These are phyloP conservation scores for Coriolopsis trogii DNA, from an alignment of 1,284 basidiomycete species.

Conservation along the genomic window DNA sequence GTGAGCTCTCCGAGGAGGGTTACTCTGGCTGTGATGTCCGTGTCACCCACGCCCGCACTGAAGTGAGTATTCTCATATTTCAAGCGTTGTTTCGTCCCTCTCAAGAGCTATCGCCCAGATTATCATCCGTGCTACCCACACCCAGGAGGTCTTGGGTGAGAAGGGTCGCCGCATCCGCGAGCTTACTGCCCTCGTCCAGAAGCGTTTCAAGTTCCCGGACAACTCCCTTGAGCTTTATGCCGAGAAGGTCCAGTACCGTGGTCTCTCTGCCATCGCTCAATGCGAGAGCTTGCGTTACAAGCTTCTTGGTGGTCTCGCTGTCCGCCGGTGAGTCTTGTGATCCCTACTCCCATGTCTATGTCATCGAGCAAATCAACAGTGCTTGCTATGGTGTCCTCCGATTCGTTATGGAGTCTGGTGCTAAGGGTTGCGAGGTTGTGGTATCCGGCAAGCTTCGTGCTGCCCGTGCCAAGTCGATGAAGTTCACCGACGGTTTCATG, in stretches of 20 bases:
- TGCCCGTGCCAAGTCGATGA: conserved; percentile 99
- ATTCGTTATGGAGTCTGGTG: conserved; percentile 99
- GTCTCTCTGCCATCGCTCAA: conserved; percentile 98
- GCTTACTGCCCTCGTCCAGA: conserved; percentile 97
- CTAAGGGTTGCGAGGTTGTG: conserved; percentile 99
- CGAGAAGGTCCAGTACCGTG: conserved; percentile 99
- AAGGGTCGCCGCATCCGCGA: conserved; percentile 99
- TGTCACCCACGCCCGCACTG: conserved; percentile 98
- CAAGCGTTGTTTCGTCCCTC: background rate
- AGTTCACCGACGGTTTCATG: conserved; percentile 99
- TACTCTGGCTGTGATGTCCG: conserved; percentile 99
- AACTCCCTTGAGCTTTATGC: conserved; percentile 99
- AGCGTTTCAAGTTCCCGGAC: conserved; percentile 99
- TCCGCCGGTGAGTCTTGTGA: conserved; percentile 76
- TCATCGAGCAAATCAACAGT: conserved; percentile 44
- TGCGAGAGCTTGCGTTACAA: conserved; percentile 99
- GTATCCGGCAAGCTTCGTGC: conserved; percentile 99
- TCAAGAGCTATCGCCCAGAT: conserved; percentile 58
- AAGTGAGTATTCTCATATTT: conserved; percentile 50
- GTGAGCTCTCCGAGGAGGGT: conserved; percentile 98
- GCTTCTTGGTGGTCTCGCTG: conserved; percentile 98
- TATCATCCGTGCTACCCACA: conserved; percentile 99
- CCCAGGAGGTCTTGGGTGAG: conserved; percentile 99
- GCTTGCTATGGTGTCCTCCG: conserved; percentile 99
- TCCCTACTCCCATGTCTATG: background rate